phyloP scores from a whole-genome alignment of 2,329 filamentous ascomycete genomes.

The Pezicula neosporulosa region DNA sequence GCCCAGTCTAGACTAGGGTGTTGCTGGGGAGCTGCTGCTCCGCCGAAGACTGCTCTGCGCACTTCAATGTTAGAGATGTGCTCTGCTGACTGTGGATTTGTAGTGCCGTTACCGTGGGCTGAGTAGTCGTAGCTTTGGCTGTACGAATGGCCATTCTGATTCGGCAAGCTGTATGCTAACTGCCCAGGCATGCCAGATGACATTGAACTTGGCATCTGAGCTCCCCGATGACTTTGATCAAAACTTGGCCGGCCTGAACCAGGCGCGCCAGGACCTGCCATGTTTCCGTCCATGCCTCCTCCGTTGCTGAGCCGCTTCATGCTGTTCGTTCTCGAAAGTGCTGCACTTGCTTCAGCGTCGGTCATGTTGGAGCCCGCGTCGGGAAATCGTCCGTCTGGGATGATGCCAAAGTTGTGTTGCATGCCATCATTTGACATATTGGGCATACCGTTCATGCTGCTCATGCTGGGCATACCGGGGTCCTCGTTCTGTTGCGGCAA shows the following conservation, averaged over 20 bases:
- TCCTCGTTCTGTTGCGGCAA: constrained; percentile 40
- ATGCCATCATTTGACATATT: constrained; percentile 55
- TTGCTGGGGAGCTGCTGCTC: constrained; percentile 53
- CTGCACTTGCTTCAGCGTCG: constrained; percentile 53
- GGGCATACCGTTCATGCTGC: constrained; percentile 52
- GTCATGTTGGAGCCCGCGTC: constrained; percentile 38
- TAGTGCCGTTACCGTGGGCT: constrained; percentile 27
- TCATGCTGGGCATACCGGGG: constrained; percentile 52
- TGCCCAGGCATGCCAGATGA: constrained; percentile 57
- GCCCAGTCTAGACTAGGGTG: constrained; percentile 71
- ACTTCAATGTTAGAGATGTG: constrained; percentile 20
- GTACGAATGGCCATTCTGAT: constrained; percentile 50
- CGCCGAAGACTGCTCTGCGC: constrained; percentile 49
- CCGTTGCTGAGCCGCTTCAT: constrained; percentile 55
- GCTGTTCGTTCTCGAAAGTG: constrained; percentile 61
- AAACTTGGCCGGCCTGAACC: constrained; percentile 39
- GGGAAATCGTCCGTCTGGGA: constrained; percentile 34
- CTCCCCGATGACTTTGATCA: constrained; percentile 54
- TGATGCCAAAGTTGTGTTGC: constrained; percentile 55
- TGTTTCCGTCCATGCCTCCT: constrained; percentile 54
- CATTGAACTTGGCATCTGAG: constrained; percentile 56
- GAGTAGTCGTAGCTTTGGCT: constrained; percentile 31
- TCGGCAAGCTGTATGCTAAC: constrained; percentile 59
- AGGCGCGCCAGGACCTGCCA: constrained; percentile 50
- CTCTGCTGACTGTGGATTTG: constrained; percentile 22